Evolutionary conservation across 441 rosid genomes (phyloP), one percentile per base, ranked within the genome.

Genomic region (Biscutella laevigata): DNA sequence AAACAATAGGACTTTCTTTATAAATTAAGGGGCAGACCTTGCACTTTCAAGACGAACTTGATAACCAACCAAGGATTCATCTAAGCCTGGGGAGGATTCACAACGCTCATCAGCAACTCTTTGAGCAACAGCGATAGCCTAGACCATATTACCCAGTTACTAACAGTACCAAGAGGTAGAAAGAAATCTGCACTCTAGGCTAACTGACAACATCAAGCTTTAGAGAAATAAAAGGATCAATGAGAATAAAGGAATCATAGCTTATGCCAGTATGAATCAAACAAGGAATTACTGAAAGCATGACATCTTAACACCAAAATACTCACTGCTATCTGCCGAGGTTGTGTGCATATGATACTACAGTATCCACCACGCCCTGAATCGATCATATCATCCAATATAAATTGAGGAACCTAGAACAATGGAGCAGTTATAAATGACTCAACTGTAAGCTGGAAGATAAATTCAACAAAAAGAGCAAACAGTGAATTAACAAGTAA

Each of bases 1-100:
- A 45, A 26, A 16, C 21, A 65, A 38, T 14, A 10, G 14, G 6
- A 7, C 45, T 26, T 38, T 35, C 36, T 29, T 20, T 16, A 35
- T 67, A 56, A 50, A 25, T 62, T 19, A 61, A 59, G 33, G 57
- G 51, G 38, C 70, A 40, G 50, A 86, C 98, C 95, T 77, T 66
- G 95, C 94, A 61, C 83, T 87, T 63, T 91, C 90, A 61, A 84
- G 88, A 69, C 95, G 95, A 77, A 91, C 98, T 87, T 91, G 98
- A 83, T 87, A 91, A 69, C 96, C 98, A 74, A 87, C 88, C 79
- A 84, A 64, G 57, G 96, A 87, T 60, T 88, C 85, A 69, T 61
- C 63, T 25, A 72, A 72, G 79, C 98, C 98, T 38, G 96, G 95
- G 35, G 83, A 74, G 67, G 81, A 69, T 76, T 87, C 98, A 71